Percentiles rank a stretch among this genome's conserved stretches.
Conservation (phyloP, 2,329 filamentous ascomycete genomes). For the Hypoxylon sp. region DNA sequence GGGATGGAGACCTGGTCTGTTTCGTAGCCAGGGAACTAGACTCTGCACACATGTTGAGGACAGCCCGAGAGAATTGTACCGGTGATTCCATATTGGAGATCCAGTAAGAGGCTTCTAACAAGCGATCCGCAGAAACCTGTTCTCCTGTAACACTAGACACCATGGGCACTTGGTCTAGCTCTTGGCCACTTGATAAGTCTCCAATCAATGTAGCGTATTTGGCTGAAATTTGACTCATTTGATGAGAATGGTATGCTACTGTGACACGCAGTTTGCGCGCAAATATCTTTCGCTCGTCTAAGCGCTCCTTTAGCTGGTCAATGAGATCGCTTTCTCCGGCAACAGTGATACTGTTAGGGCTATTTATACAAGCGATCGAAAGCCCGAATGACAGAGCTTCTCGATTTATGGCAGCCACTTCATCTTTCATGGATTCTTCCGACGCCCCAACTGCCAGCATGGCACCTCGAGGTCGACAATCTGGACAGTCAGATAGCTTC, state of each 20-base stretch:
- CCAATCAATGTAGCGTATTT: slow-evolving; percentile 31
- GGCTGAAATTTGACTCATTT: slow-evolving; percentile 49
- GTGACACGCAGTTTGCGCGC: slow-evolving; percentile 49
- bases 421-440: not conserved
- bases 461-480: slow-evolving; percentile 33
- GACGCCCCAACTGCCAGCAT: slow-evolving; percentile 54
- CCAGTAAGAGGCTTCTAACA: slow-evolving; percentile 37
- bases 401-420: not conserved
- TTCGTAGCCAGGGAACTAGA: not conserved
- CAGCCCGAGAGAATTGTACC: slow-evolving; percentile 52
- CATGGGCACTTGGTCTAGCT: slow-evolving; percentile 25
- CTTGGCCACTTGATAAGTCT: not conserved
- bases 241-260: slow-evolving; percentile 56
- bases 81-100: slow-evolving; percentile 51
- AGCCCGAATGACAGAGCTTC: not conserved
- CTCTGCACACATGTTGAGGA: slow-evolving; percentile 26
- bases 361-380: slow-evolving; percentile 54
- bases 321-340: slow-evolving; percentile 51
- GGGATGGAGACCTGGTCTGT: slow-evolving; percentile 16
- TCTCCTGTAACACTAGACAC: slow-evolving; percentile 35
- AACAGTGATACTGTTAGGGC: slow-evolving; percentile 52
- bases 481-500: slow-evolving; percentile 7
- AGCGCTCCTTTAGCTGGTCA: slow-evolving; percentile 32
- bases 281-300: slow-evolving; percentile 48
- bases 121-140: not conserved